Evolutionary conservation across 2,329 filamentous ascomycete genomes (phyloP).

Genomic region (Cladosporium sp.): DNA sequence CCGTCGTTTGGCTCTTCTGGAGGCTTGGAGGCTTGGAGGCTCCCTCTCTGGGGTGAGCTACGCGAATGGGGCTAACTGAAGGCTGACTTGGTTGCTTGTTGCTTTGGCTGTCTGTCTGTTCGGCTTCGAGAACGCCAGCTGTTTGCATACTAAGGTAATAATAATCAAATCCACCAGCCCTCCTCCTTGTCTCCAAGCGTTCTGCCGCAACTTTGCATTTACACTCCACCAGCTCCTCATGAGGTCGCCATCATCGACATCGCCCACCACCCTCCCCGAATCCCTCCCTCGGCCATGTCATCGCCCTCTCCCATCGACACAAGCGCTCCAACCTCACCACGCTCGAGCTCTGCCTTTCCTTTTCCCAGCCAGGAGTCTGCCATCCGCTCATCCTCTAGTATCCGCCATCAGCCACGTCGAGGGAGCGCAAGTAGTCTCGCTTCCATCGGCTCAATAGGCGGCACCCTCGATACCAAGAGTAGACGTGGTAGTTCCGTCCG

Average conservation of each 20-base stretch:
- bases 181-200: background rate
- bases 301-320: constrained; percentile 57
- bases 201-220: background rate
- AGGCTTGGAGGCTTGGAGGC: no score
- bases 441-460: constrained; percentile 82
- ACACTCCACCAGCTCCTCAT: constrained; percentile 17
- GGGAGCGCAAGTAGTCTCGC: constrained; percentile 69
- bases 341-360: constrained; percentile 43
- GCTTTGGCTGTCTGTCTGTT: background rate
- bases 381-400: constrained; percentile 42
- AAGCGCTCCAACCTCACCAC: constrained; percentile 36
- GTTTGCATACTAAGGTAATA: background rate
- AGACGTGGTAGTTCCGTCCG: constrained; percentile 54
- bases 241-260: constrained; percentile 15
- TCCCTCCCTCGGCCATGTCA: constrained; percentile 23
- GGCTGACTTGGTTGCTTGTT: background rate
- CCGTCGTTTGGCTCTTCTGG: no score
- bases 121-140: background rate
- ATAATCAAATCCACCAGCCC: no score
- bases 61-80: background rate
- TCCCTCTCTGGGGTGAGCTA: no score
- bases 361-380: constrained; percentile 55
- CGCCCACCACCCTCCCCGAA: constrained; percentile 1
- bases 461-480: constrained; percentile 68
- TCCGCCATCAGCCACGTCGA: constrained; percentile 56